Percentiles rank a stretch among this genome's conserved stretches.
Evolutionary conservation across 352 stramenopile genomes (phyloP).

Genomic region (Pythium chondricola): DNA sequence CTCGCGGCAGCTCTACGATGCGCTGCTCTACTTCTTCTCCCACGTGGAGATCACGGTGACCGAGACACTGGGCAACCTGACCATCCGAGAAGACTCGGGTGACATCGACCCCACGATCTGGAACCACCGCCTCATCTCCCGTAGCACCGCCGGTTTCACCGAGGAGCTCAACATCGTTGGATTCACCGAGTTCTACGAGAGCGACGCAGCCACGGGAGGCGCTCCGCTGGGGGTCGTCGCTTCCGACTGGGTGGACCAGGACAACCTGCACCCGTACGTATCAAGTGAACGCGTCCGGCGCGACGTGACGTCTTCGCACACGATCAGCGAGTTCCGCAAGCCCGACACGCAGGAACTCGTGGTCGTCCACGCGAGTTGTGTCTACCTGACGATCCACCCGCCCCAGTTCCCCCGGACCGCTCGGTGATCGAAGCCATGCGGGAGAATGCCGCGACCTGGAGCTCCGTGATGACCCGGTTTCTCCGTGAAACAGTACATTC

Average conservation of each 20-base stretch:
- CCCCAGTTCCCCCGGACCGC: constrained; percentile 8
- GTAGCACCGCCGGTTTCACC: constrained; percentile 13
- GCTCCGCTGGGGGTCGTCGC: constrained; percentile 25
- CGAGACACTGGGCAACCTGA: constrained; percentile 31
- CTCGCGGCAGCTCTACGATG: constrained; percentile 28
- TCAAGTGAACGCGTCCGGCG: constrained; percentile 30
- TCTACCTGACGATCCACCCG: constrained; percentile 8
- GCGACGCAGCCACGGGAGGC: neutral
- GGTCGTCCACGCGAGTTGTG: constrained; percentile 14
- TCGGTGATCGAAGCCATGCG: constrained; percentile 2
- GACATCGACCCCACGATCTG: constrained; percentile 14
- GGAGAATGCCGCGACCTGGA: constrained; percentile 7
- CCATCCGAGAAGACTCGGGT: constrained; percentile 33
- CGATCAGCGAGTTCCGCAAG: constrained; percentile 2
- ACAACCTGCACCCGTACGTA: constrained; percentile 41
- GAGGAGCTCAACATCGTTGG: constrained; percentile 37
- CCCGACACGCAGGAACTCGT: constrained; percentile 8
- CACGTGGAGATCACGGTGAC: constrained; percentile 39
- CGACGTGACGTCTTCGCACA: constrained; percentile 25
- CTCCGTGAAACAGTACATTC: constrained; percentile 11
- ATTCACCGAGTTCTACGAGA: constrained; percentile 8
- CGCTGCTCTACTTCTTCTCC: constrained; percentile 21
- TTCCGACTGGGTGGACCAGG: constrained; percentile 37
- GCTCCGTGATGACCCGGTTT: neutral
- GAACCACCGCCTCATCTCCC: constrained; percentile 29